A percentile compares a stretch with the other conserved stretches of the same genome.
Evolutionary conservation across 1,284 basidiomycete species (phyloP).

Genomic region (Paramarasmius palmivorus): DNA sequence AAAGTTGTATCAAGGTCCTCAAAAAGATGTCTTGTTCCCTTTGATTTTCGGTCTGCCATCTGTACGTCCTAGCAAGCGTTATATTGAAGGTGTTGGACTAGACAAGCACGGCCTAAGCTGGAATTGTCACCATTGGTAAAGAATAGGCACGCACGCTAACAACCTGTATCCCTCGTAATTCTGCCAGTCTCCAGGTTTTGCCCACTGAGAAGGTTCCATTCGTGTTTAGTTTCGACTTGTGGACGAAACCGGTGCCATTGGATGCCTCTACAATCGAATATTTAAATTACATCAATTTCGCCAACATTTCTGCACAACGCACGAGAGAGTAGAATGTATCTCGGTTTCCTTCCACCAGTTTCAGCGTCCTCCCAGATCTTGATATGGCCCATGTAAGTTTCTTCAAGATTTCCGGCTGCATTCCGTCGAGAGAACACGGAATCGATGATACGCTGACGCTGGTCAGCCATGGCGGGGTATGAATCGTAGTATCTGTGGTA

Average conservation of each 20-base stretch:
- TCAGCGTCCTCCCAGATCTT: constrained; percentile 88
- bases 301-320: constrained; percentile 41
- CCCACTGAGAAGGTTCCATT: constrained; percentile 97
- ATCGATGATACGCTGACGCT: constrained; percentile 71
- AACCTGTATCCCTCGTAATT: constrained; percentile 81
- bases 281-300: constrained; percentile 16
- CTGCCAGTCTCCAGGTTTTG: constrained; percentile 91
- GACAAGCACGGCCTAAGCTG: constrained; percentile 9
- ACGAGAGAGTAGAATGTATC: constrained; percentile 88
- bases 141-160: constrained; percentile 54
- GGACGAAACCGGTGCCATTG: constrained; percentile 73
- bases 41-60: constrained; percentile 80
- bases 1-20: constrained; percentile 68
- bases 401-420: constrained; percentile 62
- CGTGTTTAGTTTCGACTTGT: constrained; percentile 96
- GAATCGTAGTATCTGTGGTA: too few species aligned
- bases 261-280: constrained; percentile 50
- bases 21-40: constrained; percentile 77
- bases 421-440: constrained; percentile 81
- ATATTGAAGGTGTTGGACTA: constrained; percentile 77
- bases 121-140: constrained; percentile 1
- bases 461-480: constrained; percentile 59
- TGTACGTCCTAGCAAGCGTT: constrained; percentile 83
- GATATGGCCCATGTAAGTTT: constrained; percentile 81
- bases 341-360: constrained; percentile 70